A percentile compares a stretch with the other conserved stretches of the same genome.
phyloP scores from a whole-genome alignment of 2,329 filamentous ascomycete genomes.

The Ophiocordyceps camponoti-leonardi region DNA sequence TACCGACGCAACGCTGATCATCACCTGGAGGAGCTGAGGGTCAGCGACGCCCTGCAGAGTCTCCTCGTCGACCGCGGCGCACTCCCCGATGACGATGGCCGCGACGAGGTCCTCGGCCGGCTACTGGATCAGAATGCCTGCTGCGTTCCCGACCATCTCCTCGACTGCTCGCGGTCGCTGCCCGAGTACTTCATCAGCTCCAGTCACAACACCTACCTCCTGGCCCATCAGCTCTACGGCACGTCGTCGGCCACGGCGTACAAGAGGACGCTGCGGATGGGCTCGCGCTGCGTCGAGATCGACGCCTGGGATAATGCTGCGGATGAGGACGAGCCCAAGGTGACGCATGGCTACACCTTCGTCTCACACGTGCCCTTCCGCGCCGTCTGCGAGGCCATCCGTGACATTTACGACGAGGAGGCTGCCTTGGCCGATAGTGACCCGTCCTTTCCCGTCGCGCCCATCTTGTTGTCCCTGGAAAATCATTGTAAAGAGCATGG shows the following conservation, averaged over 20 bases:
- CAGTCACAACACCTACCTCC: conserved; percentile 57
- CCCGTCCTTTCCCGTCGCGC: conserved; percentile 27
- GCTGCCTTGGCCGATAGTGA: conserved; percentile 19
- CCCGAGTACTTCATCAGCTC: conserved; percentile 58
- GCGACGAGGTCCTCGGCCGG: conserved; percentile 25
- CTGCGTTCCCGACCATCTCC: conserved; percentile 33
- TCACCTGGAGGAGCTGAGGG: conserved; percentile 34
- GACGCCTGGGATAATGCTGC: conserved; percentile 54
- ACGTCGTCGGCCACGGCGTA: conserved; percentile 45
- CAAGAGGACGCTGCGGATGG: conserved; percentile 40
- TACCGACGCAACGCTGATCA: conserved; percentile 28
- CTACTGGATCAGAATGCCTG: conserved; percentile 41
- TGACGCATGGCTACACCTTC: conserved; percentile 53
- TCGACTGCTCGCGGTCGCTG: conserved; percentile 40
- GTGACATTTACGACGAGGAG: conserved; percentile 43
- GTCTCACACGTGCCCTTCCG: conserved; percentile 50
- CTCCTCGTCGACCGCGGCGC: conserved; percentile 36
- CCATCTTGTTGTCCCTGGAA: conserved; percentile 48
- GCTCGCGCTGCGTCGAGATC: conserved; percentile 55
- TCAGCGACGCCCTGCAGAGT: conserved; percentile 39
- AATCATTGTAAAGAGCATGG: conserved; percentile 46
- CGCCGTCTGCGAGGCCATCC: conserved; percentile 46
- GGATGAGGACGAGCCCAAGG: conserved; percentile 45
- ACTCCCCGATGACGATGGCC: conserved; percentile 26
- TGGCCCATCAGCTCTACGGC: conserved; percentile 53